Evolutionary conservation across 176 grass and related monocot species (phyloP), one percentile per base, ranked within the genome.

Genomic region (Neostapfia colusana): DNA sequence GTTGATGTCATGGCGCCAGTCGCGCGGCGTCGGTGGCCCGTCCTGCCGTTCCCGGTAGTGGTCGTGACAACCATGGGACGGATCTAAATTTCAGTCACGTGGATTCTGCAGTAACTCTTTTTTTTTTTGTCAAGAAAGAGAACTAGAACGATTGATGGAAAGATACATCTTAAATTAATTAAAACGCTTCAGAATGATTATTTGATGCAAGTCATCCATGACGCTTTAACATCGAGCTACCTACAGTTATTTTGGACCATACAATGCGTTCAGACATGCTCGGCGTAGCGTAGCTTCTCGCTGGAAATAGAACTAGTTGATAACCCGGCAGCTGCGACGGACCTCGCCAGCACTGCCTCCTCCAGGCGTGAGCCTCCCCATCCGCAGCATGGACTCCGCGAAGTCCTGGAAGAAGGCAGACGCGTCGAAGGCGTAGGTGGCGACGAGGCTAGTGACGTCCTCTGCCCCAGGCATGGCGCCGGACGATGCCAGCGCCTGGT

Each of bases 391-490:
- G 49, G 92, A 92, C 20, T 81, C 85, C 4, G 73, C 75, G 25
- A 96, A 96, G 78, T 96, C 86, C 43, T 92, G 84, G 44, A 89
- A 96, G 86, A 96, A 96, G 13, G 85, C 86, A 17, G 80, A 7
- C 1, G 50, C 75, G 31, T 96, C 92, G 59, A 76, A 77, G 1
- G 92, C 92, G n/a, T 97, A 97, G 83, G 70, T 78, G 44, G 82
- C 35, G 20, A 90, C 90, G 57, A 97, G 88, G 64, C 61, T 26
- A 23, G 50, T 46, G 49, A 89, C 80, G 50, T 88, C 88, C 4
- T 85, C 85, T 0, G 43, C 37, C 5, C 73, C 86, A 0, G 44
- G 5, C 24, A 58, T n/a, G 9, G 1, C 18, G 16, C 6, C 41
- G 1, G 59, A 37, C 26, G 78, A 70, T 1, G 42, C 73, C 16